A percentile compares a stretch with the other conserved stretches of the same genome.
These are phyloP conservation scores for Eragrostis nindensis DNA, from an alignment of 176 grass and related monocot genomes.

Conservation along the genomic window DNA sequence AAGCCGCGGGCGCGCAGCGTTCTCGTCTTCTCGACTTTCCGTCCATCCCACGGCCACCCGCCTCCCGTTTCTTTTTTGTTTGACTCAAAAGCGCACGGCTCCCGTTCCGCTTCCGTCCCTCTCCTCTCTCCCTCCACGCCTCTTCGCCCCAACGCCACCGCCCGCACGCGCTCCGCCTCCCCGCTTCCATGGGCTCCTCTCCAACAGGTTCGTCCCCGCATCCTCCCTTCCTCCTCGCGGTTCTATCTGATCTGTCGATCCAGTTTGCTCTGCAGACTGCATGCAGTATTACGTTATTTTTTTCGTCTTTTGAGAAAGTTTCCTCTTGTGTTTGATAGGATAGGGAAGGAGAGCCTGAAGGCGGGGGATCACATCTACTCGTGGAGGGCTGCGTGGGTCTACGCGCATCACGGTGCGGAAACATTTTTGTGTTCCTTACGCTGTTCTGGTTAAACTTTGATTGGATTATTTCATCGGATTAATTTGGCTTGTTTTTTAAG, in stretches of 20 bases:
- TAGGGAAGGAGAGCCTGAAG: slow-evolving; percentile 68
- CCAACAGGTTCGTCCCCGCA: slow-evolving; percentile 38
- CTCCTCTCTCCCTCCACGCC: neutral
- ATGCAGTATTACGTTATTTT: neutral
- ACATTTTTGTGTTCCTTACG: neutral
- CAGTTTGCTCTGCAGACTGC: neutral
- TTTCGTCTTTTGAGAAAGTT: neutral
- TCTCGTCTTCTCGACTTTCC: no score
- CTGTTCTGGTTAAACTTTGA: neutral
- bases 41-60: slow-evolving; percentile 33
- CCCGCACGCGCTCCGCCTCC: neutral
- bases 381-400: slow-evolving; percentile 71
- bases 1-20: no score
- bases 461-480: neutral
- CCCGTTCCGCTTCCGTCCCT: slow-evolving; percentile 20
- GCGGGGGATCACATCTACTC: slow-evolving; percentile 88
- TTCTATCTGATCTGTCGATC: neutral
- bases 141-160: neutral
- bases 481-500: neutral
- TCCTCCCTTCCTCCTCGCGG: neutral
- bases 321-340: no score
- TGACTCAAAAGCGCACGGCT: neutral
- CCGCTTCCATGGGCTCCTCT: slow-evolving; percentile 58
- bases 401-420: slow-evolving; percentile 76
- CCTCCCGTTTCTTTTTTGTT: neutral